Evolutionary conservation across 352 stramenopile species (phyloP).

Genomic region (Phytophthora multivora): DNA sequence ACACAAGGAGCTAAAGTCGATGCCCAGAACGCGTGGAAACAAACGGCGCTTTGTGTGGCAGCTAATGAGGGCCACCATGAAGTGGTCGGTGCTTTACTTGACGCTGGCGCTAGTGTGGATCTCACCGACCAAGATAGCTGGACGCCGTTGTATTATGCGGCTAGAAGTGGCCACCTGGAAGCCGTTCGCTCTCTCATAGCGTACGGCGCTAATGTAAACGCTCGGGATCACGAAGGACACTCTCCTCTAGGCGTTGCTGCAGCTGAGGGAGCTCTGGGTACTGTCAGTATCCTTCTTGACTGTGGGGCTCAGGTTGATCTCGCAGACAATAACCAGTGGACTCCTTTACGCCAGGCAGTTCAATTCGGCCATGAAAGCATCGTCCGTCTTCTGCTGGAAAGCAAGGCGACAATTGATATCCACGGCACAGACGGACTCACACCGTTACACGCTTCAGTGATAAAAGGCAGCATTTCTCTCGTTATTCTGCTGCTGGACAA

Average conservation of each 20-base stretch:
- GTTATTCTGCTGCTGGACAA: background rate
- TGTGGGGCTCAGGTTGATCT: background rate
- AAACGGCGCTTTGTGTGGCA: background rate
- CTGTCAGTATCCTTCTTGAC: background rate
- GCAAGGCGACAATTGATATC: background rate
- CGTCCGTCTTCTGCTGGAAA: background rate
- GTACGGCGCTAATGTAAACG: background rate
- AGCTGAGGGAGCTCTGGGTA: background rate
- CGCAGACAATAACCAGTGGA: background rate
- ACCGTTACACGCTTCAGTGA: background rate
- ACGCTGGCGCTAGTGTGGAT: background rate
- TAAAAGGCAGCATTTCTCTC: background rate
- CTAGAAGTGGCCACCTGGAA: background rate
- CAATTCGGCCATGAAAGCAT: background rate
- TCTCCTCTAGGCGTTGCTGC: background rate
- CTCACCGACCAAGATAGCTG: background rate
- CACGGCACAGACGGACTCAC: background rate
- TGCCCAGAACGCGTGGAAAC: background rate
- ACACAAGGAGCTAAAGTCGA: background rate
- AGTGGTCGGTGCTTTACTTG: background rate
- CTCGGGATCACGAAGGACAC: background rate
- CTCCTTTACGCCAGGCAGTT: background rate
- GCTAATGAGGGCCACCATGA: background rate
- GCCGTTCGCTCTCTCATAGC: background rate
- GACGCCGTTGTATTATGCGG: background rate